Conservation (phyloP, 176 grass and related monocot species). For the Microstegium vimineum region DNA sequence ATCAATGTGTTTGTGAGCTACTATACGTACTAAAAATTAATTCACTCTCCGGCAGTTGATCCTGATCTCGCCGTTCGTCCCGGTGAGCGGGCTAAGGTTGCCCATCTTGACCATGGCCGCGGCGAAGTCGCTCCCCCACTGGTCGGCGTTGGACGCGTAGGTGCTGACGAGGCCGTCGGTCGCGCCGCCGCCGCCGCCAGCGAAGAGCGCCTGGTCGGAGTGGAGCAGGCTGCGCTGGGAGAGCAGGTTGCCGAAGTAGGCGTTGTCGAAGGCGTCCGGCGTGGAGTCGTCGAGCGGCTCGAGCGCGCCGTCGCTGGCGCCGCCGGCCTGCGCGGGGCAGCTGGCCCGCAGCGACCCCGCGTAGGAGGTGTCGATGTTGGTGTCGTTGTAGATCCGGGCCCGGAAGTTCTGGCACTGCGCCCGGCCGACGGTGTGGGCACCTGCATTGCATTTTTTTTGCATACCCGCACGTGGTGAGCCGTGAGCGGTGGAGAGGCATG, state of each 20-base stretch:
- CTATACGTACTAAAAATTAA: neutral
- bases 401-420: constrained; percentile 59
- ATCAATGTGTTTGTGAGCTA: neutral
- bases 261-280: constrained; percentile 50
- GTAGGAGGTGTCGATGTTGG: constrained; percentile 47
- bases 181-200: constrained; percentile 16
- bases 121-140: constrained; percentile 36
- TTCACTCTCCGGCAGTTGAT: constrained; percentile 45
- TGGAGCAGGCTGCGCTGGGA: constrained; percentile 32
- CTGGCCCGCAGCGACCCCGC: constrained; percentile 26
- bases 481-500: neutral
- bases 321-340: constrained; percentile 48
- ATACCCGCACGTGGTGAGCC: neutral
- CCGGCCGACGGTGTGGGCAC: constrained; percentile 76
- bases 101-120: constrained; percentile 45
- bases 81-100: constrained; percentile 35
- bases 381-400: constrained; percentile 61
- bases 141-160: constrained; percentile 15
- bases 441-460: constrained; percentile 20
- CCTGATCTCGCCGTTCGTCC: constrained; percentile 41
- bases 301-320: constrained; percentile 23
- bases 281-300: constrained; percentile 34
- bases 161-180: constrained; percentile 19
- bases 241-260: constrained; percentile 43
- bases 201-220: constrained; percentile 61